These are phyloP conservation scores for Cynanchum wilfordii DNA, from an alignment of 257 asterid species.

Conservation along the genomic window DNA sequence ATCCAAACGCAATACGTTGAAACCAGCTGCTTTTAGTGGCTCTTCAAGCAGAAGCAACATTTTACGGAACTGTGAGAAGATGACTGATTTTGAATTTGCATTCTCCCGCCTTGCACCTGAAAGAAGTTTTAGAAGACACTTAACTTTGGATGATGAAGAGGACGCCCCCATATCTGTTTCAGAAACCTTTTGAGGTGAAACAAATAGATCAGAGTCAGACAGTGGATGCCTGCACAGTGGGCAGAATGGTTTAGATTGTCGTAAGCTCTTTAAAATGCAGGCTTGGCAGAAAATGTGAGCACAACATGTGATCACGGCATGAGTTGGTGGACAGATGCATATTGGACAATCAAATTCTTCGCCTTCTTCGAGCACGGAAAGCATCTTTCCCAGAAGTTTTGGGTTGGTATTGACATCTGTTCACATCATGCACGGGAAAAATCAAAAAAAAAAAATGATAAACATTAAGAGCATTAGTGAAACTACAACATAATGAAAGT, in stretches of 20 bases:
- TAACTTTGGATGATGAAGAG: constrained; percentile 58
- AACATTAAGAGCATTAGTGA: neutral
- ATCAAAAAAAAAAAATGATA: neutral
- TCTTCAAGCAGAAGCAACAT: constrained; percentile 68
- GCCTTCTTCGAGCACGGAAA: constrained; percentile 57
- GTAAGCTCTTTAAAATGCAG: constrained; percentile 63
- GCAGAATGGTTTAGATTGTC: constrained; percentile 57
- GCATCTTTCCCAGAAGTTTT: constrained; percentile 48
- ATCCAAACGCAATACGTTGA: constrained; percentile 59
- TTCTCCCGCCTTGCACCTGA: constrained; percentile 37
- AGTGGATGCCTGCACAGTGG: constrained; percentile 81
- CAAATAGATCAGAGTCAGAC: constrained; percentile 57
- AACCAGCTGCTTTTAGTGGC: constrained; percentile 65
- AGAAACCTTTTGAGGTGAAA: constrained; percentile 45
- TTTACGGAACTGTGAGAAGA: constrained; percentile 77
- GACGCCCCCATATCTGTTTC: constrained; percentile 12
- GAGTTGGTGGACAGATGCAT: constrained; percentile 59
- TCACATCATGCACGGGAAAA: neutral
- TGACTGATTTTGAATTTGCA: constrained; percentile 55
- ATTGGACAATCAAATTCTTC: constrained; percentile 76
- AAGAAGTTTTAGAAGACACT: constrained; percentile 56
- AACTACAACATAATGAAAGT: neutral
- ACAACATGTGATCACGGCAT: constrained; percentile 55
- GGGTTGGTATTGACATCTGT: constrained; percentile 57
- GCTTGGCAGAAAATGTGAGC: constrained; percentile 68